Conservation (phyloP, 768 basidiomycete species). For the Guyanaporus albipodus region DNA sequence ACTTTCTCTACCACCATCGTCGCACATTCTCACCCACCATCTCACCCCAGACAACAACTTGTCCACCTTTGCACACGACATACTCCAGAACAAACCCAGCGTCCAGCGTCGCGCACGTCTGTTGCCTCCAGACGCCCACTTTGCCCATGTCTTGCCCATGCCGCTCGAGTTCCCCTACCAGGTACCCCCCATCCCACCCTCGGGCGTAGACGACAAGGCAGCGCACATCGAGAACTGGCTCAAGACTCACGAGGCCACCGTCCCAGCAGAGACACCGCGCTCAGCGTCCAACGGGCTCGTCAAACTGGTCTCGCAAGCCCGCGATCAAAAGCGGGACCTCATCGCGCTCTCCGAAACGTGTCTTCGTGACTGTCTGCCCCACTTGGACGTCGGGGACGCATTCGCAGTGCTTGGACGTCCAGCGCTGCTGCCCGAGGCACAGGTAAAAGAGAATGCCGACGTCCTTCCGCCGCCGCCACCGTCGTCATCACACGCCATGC, state of each 20-base stretch:
- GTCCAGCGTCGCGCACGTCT: constrained; percentile 68
- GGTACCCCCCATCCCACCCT: constrained; percentile 53
- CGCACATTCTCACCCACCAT: constrained; percentile 40
- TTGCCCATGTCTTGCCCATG: constrained; percentile 78
- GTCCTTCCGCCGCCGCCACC: no score
- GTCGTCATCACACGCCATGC: constrained; percentile 29
- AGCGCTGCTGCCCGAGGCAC: constrained; percentile 38
- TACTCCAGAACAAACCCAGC: constrained; percentile 52
- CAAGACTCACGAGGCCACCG: constrained; percentile 54
- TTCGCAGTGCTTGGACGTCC: constrained; percentile 63
- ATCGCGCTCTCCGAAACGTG: constrained; percentile 70
- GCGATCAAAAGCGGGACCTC: constrained; percentile 54
- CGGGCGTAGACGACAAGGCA: constrained; percentile 47
- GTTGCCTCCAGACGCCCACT: constrained; percentile 57
- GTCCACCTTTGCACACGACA: constrained; percentile 45
- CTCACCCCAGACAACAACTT: constrained; percentile 62
- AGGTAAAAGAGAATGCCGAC: background rate
- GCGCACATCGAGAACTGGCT: constrained; percentile 79
- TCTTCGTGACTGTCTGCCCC: constrained; percentile 73
- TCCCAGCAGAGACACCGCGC: constrained; percentile 18
- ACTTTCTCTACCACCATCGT: constrained; percentile 44
- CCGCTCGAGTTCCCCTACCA: constrained; percentile 81
- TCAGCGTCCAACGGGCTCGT: constrained; percentile 29
- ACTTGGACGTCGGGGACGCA: constrained; percentile 84
- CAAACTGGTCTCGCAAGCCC: constrained; percentile 46